Conservation (phyloP, 1,284 basidiomycete genomes). For the Ganoderma lingzhi region DNA sequence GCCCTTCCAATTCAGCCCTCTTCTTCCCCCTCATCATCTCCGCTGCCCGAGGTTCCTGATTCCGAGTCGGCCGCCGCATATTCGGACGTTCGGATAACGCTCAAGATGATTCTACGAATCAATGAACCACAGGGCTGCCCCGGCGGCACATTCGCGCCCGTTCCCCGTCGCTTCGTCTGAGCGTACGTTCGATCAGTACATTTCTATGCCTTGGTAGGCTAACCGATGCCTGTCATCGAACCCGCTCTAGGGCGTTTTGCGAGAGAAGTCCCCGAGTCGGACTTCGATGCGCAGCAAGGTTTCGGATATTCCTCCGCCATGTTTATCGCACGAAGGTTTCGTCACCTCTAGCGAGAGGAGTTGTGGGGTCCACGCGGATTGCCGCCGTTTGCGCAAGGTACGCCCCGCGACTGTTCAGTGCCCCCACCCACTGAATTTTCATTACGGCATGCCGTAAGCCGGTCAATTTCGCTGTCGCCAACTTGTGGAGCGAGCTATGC, state of each 20-base stretch:
- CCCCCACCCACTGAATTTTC: background rate
- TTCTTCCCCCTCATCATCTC: constrained; percentile 7
- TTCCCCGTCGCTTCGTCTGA: background rate
- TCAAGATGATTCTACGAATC: background rate
- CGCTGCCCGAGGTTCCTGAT: constrained; percentile 2
- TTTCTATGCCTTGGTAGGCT: background rate
- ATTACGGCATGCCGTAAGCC: constrained; percentile 2
- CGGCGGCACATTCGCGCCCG: background rate
- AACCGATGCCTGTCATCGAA: background rate
- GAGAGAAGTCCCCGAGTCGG: background rate
- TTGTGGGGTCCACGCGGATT: background rate
- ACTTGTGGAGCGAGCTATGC: background rate
- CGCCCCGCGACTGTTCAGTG: background rate
- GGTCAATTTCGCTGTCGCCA: background rate
- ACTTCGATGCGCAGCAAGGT: background rate
- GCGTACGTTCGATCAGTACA: background rate
- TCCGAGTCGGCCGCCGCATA: background rate
- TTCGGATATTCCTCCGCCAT: background rate
- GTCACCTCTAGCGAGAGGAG: background rate
- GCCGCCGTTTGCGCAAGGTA: constrained; percentile 5
- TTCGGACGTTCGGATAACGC: background rate
- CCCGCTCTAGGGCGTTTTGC: background rate
- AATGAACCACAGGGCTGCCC: background rate
- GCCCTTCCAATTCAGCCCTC: background rate
- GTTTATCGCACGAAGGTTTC: background rate